A percentile compares a stretch with the other conserved stretches of the same genome.
Evolutionary conservation across 805 yeast species (phyloP).

Genomic region (Kodamaea kakaduensis): DNA sequence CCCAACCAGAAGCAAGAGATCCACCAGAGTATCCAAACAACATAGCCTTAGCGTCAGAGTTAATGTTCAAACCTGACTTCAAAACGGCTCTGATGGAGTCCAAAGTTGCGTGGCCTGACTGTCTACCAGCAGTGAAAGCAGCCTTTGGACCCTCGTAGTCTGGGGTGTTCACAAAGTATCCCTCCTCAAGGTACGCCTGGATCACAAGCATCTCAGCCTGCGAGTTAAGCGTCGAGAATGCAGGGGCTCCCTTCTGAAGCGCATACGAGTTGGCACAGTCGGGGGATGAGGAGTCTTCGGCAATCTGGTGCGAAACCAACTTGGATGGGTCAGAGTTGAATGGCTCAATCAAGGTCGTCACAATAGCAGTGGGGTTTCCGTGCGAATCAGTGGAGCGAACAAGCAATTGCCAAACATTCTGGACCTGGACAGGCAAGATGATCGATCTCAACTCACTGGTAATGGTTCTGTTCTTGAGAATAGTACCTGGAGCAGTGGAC

Average conservation of each 20-base stretch:
- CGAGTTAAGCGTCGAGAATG: constrained; percentile 11
- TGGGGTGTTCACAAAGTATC: constrained; percentile 32
- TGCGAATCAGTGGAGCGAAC: constrained; percentile 19
- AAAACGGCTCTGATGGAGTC: constrained; percentile 30
- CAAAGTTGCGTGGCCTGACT: constrained; percentile 28
- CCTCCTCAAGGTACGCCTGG: constrained; percentile 17
- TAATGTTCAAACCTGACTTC: constrained; percentile 14
- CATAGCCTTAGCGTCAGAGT: constrained; percentile 16
- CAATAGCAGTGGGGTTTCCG: constrained; percentile 19
- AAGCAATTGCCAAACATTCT: constrained; percentile 19
- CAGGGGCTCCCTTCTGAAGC: constrained; percentile 14
- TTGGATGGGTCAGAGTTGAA: constrained; percentile 21
- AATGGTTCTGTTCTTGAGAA: constrained; percentile 19
- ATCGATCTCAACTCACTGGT: constrained; percentile 19
- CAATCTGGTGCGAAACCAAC: constrained; percentile 18
- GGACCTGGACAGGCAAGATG: constrained; percentile 17
- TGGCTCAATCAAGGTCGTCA: constrained; percentile 22
- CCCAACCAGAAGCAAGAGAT: constrained; percentile 36
- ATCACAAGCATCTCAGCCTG: constrained; percentile 17
- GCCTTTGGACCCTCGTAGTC: constrained; percentile 35
- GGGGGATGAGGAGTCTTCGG: constrained; percentile 19
- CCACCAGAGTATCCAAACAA: constrained; percentile 42
- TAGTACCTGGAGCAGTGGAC: constrained; percentile 18
- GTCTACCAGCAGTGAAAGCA: constrained; percentile 30
- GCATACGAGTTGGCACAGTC: constrained; percentile 22